Base-by-base conservation (phyloP, 805 yeast genomes). In the Vanderwaltozyma yarrowii region DNA sequence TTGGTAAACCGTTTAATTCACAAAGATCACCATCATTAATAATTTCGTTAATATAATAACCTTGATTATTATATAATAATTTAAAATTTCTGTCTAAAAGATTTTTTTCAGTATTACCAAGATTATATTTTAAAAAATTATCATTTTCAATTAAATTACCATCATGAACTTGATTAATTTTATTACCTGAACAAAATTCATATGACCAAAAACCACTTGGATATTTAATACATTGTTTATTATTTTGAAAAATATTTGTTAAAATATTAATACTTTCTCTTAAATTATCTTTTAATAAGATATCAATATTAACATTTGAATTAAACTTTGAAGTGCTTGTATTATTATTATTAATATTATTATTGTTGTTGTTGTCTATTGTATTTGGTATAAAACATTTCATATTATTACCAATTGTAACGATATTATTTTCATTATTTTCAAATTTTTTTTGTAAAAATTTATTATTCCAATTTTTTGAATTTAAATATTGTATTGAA, bases 11-110 rank as follows among this genome's bases (percentile, higher is more conserved):
- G 0, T 82, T 78, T 34, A 76, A 52, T 47, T 76, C 83, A 58
- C 92, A 81, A 4, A 62, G 38, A 15, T 70, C 70, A 7, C 89
- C 92, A 55, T 61, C 39, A 41, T 58, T 59, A 52, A 77, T 52
- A 11, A 40, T 32, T 32, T 58, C 56, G 35, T 54, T 54, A 3
- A 60, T 41, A 33, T 58, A 57, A 30, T 54, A 52, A 30, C 57
- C 51, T n/a, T 60, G 62, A 16, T 58, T 49, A 29, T 46, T 49
- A 17, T 63, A 48, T 5, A 42, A 37, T 14, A 65, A 60, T 30
- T 60, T 63, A 5, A 42, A 38, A 4, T 43, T 46, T 29, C 44
- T 42, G 20, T 41, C 47, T 17, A 45, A 38, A 26, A 57, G 28
- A 2, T 36, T 33, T 30, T 45, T 36, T 3, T 49, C 39, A 10